phyloP scores from a whole-genome alignment of 225 moss, liverwort and hornwort genomes.

The Anthoceros angustus region DNA sequence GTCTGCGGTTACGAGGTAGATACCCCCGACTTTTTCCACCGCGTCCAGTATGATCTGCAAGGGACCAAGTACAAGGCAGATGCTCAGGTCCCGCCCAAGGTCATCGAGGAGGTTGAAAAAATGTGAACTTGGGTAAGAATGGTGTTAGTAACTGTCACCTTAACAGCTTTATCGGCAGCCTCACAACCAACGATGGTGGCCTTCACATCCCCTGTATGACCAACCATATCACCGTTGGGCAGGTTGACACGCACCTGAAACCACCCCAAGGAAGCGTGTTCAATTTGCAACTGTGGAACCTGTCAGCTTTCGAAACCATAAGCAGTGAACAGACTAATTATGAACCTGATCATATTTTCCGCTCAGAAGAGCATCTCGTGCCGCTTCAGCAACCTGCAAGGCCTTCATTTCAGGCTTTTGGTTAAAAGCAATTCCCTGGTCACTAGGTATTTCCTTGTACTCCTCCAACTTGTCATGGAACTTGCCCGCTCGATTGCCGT shows the following conservation, averaged over 20 bases:
- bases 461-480: slow-evolving; percentile 75
- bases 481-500: slow-evolving; percentile 87
- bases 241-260: slow-evolving; percentile 46
- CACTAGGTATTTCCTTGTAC: slow-evolving; percentile 77
- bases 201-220: slow-evolving; percentile 44
- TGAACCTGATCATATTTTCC: slow-evolving; percentile 69
- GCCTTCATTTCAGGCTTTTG: slow-evolving; percentile 93
- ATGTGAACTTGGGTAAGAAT: background rate
- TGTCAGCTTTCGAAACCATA: background rate
- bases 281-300: background rate
- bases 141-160: slow-evolving; percentile 14
- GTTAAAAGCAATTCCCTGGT: slow-evolving; percentile 64
- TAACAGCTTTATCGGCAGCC: slow-evolving; percentile 33
- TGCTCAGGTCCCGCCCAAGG: background rate
- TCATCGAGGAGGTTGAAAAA: background rate
- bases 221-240: slow-evolving; percentile 49
- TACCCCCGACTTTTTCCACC: slow-evolving; percentile 34
- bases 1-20: slow-evolving; percentile 43
- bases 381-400: slow-evolving; percentile 58
- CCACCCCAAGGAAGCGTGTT: background rate
- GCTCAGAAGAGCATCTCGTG: slow-evolving; percentile 64
- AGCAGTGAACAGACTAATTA: no score
- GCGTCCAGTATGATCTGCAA: slow-evolving; percentile 46
- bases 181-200: slow-evolving; percentile 42
- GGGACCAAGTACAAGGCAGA: background rate